Conservation (phyloP, 345 rosid genomes). For the Citropsis articulata region DNA sequence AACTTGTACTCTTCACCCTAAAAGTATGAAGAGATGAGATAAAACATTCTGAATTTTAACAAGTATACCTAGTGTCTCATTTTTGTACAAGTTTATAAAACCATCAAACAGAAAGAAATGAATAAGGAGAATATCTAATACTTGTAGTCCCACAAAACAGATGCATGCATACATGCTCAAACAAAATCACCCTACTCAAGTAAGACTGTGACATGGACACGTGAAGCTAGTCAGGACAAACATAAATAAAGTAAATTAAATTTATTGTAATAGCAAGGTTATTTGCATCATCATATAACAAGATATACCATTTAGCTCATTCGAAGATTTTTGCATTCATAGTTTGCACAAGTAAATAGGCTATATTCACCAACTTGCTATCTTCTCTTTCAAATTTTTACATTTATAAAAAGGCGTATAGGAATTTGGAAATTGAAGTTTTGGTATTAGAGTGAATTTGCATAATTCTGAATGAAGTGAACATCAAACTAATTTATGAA, state of each 20-base stretch:
- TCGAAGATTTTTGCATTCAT: background rate
- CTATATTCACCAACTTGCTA: background rate
- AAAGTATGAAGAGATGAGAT: background rate
- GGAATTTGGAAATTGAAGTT: background rate
- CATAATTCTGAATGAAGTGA: background rate
- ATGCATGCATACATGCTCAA: background rate
- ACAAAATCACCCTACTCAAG: background rate
- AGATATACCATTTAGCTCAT: background rate
- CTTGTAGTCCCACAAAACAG: background rate
- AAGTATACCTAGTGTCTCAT: background rate
- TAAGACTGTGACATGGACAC: background rate
- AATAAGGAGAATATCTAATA: background rate
- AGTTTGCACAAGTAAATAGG: background rate
- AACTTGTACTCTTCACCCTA: constrained; percentile 81
- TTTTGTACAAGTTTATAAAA: background rate
- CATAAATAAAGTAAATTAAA: background rate
- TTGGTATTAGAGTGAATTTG: background rate
- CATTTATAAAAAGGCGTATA: background rate
- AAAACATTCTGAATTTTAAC: background rate
- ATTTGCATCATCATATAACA: background rate
- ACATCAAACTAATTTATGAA: background rate
- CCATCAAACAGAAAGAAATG: background rate
- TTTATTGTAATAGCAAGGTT: background rate
- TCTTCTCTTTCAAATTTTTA: background rate
- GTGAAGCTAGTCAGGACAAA: background rate